A percentile compares a stretch with the other conserved stretches of the same genome.
Evolutionary conservation across 768 basidiomycete genomes (phyloP).

Genomic region (Pulveroboletus sp.): DNA sequence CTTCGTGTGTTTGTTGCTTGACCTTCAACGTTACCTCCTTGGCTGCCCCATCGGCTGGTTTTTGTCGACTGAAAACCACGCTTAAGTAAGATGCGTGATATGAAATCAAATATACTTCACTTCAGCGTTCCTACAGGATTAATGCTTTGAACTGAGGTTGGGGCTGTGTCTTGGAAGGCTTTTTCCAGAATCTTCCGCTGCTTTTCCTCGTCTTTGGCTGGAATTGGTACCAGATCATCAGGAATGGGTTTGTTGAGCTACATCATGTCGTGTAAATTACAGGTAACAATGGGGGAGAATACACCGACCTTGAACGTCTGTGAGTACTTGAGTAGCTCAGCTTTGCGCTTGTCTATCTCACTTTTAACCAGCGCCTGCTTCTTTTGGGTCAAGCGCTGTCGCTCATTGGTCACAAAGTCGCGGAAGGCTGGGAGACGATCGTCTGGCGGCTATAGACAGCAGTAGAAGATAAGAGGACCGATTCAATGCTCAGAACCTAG

Average conservation of each 20-base stretch:
- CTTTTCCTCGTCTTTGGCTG: constrained; percentile 93
- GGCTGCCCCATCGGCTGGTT: too few species aligned
- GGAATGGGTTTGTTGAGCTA: constrained; percentile 95
- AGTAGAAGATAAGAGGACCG: constrained; percentile 4
- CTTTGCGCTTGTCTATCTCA: constrained; percentile 93
- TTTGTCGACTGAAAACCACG: too few species aligned
- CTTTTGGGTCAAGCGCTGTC: constrained; percentile 87
- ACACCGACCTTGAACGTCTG: constrained; percentile 84
- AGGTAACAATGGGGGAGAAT: neutral
- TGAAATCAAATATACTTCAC: too few species aligned
- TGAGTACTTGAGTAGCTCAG: constrained; percentile 91
- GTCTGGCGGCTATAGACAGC: constrained; percentile 55
- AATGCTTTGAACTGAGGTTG: constrained; percentile 67
- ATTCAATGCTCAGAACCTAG: neutral
- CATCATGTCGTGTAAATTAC: neutral
- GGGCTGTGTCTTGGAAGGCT: constrained; percentile 63
- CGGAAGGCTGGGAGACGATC: constrained; percentile 85
- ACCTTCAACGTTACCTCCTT: too few species aligned
- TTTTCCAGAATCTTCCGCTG: constrained; percentile 82
- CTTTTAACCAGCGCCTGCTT: constrained; percentile 84
- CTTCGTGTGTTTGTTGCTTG: too few species aligned
- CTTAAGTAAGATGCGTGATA: too few species aligned
- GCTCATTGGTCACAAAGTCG: constrained; percentile 90
- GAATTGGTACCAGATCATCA: constrained; percentile 87
- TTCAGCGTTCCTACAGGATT: constrained; percentile 44